Evolutionary conservation across 139 green algal species (phyloP), one percentile per base, ranked within the genome.

Genomic region (Tetraselmis chui): DNA sequence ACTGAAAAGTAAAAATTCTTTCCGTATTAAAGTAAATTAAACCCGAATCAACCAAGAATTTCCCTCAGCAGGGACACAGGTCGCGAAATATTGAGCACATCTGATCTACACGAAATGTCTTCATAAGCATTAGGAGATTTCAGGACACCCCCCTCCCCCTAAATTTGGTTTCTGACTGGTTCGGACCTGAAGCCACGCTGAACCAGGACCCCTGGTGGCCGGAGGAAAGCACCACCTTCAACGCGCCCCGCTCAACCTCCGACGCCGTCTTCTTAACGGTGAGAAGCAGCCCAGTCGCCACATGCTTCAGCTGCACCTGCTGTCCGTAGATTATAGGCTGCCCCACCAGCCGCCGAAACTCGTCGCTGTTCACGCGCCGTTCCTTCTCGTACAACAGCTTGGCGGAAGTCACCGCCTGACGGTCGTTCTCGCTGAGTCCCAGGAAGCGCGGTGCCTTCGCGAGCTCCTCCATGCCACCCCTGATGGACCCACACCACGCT

Each of bases 251-350:
- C 75, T 84, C 83, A 30, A 87, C 83, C n/a, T 85, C 83, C 1
- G 83, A 80, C 2, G 83, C 83, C 1, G 83, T 87, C 26, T 76
- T 76, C 78, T 83, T 83, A 11, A 87, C 84, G 76, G 83, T 81
- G 23, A 85, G 2, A 18, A 82, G 85, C 76, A 80, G 79, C 31
- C 59, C 77, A 0, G 80, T 82, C 27, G 58, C 1, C 29, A 82
- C 59, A 29, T 87, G 83, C 0, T 74, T 59, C 2, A 87, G 76
- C 31, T 87, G 83, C 0, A 87, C 25, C 0, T 31, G n/a, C 78
- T 87, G 84, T 28, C 84, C 84, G 75, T 87, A 87, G 30, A 87
- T 28, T 1, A 87, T 59, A 0, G 76, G 59, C 77, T 87, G 80
- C 2, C 81, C 84, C 26, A 81, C 79, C 5, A 85, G 77, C 31